These are phyloP conservation scores for Saccharomyces paradoxus DNA, from an alignment of 805 yeast genomes.

Conservation along the genomic window DNA sequence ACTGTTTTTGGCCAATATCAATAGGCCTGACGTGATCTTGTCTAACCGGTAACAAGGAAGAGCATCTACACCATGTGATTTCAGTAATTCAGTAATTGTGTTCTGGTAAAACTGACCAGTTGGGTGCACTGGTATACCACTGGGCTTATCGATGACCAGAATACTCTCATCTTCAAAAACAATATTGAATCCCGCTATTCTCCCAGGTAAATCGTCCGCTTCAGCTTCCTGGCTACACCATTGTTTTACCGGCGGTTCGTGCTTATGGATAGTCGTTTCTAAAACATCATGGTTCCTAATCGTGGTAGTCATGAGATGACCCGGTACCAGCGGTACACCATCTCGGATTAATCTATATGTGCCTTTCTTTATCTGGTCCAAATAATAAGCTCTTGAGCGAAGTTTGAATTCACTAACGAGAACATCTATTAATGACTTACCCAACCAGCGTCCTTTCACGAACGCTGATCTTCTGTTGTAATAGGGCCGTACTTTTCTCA, in stretches of 20 bases:
- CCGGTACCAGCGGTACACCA: slow-evolving; percentile 9
- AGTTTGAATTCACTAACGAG: slow-evolving; percentile 34
- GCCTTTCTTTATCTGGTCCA: slow-evolving; percentile 13
- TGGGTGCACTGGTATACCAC: slow-evolving; percentile 93
- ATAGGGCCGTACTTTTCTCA: slow-evolving; percentile 37
- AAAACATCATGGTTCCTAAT: slow-evolving; percentile 25
- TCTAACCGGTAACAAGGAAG: slow-evolving; percentile 87
- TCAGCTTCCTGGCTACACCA: slow-evolving; percentile 19
- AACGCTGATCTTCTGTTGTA: slow-evolving; percentile 30
- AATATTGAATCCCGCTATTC: slow-evolving; percentile 44
- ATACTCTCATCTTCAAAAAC: slow-evolving; percentile 64
- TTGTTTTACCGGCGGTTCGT: slow-evolving; percentile 74
- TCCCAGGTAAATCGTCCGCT: slow-evolving; percentile 5
- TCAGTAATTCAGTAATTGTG: slow-evolving; percentile 67
- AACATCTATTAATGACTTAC: slow-evolving; percentile 33
- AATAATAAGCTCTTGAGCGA: slow-evolving; percentile 14
- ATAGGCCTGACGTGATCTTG: slow-evolving; percentile 86
- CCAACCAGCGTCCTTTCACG: slow-evolving; percentile 41
- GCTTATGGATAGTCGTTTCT: slow-evolving; percentile 49
- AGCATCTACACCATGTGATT: slow-evolving; percentile 45
- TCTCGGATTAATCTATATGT: slow-evolving; percentile 15
- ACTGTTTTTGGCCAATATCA: slow-evolving; percentile 37
- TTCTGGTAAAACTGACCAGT: slow-evolving; percentile 73
- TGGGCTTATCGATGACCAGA: slow-evolving; percentile 85
- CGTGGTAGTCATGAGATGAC: slow-evolving; percentile 7